Conservation (phyloP, 2,329 filamentous ascomycete species). For the Fusarium vanettenii region DNA sequence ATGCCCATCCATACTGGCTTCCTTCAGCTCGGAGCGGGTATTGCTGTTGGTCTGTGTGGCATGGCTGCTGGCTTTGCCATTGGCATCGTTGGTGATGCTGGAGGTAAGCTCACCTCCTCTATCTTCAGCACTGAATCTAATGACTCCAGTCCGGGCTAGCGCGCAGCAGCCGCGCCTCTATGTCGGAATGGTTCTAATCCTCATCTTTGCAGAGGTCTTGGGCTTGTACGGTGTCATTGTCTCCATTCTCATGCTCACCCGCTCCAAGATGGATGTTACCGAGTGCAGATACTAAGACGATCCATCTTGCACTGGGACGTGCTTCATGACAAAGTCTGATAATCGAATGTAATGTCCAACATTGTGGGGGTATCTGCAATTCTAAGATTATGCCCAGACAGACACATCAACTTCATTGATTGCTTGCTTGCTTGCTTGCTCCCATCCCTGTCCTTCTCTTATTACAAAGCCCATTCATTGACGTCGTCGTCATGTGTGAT, state of each 20-base stretch:
- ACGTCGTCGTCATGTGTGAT: slow-evolving; percentile 77
- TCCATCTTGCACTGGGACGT: not conserved
- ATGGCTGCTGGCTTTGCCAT: slow-evolving; percentile 60
- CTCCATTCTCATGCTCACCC: slow-evolving; percentile 61
- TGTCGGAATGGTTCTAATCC: slow-evolving; percentile 60
- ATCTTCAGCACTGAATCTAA: slow-evolving; percentile 1
- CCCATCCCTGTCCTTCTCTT: slow-evolving; percentile 16
- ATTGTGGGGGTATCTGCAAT: slow-evolving; percentile 43
- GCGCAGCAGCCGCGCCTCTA: slow-evolving; percentile 60
- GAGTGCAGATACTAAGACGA: slow-evolving; percentile 49
- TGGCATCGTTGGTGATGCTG: slow-evolving; percentile 59
- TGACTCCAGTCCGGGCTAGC: slow-evolving; percentile 54
- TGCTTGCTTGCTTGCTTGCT: slow-evolving; percentile 25
- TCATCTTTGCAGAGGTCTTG: slow-evolving; percentile 60
- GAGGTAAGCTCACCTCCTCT: slow-evolving; percentile 44
- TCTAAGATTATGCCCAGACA: slow-evolving; percentile 40
- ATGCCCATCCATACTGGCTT: slow-evolving; percentile 58
- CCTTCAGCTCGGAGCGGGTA: slow-evolving; percentile 57
- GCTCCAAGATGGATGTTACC: slow-evolving; percentile 52
- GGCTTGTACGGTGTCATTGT: slow-evolving; percentile 61
- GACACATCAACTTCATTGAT: slow-evolving; percentile 22
- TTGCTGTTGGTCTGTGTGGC: slow-evolving; percentile 57
- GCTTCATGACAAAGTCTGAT: not conserved
- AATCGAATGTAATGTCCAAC: slow-evolving; percentile 26
- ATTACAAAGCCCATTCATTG: slow-evolving; percentile 81